phyloP scores from a whole-genome alignment of 495 filamentous ascomycete genomes.

The Penicillium taxi region DNA sequence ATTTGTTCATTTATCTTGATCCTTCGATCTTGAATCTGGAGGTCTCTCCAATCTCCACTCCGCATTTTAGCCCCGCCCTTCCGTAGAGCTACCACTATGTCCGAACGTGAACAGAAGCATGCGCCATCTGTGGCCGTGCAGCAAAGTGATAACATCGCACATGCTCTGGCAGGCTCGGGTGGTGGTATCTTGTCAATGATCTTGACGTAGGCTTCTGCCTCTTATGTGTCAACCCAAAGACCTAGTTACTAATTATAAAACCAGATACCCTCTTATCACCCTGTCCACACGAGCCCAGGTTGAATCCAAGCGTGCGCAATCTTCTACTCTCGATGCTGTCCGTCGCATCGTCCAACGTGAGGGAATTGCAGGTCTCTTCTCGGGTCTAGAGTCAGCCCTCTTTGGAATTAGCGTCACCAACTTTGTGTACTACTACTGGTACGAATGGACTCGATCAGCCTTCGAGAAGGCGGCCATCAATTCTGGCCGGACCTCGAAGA shows the following conservation, averaged over 20 bases:
- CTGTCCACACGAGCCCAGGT: constrained; percentile 97
- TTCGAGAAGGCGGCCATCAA: constrained; percentile 76
- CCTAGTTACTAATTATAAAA: constrained; percentile 16
- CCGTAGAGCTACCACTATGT: constrained; percentile 32
- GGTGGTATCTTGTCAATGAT: constrained; percentile 94
- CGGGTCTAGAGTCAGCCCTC: constrained; percentile 80
- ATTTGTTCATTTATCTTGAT: too few species aligned
- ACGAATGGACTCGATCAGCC: constrained; percentile 88
- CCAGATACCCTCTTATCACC: constrained; percentile 89
- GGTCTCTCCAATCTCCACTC: too few species aligned
- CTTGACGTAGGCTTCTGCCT: constrained; percentile 81
- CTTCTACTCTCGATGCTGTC: constrained; percentile 69
- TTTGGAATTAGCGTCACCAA: constrained; percentile 99
- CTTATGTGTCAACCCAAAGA: too few species aligned
- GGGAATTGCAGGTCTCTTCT: constrained; percentile 78
- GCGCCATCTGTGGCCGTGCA: constrained; percentile 45
- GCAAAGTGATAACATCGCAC: constrained; percentile 85
- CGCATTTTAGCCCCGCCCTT: too few species aligned
- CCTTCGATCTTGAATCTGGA: background rate
- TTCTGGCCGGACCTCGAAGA: constrained; percentile 68
- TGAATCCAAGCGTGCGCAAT: constrained; percentile 86
- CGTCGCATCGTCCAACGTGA: constrained; percentile 86
- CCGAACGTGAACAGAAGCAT: constrained; percentile 31
- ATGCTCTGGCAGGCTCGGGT: constrained; percentile 79
- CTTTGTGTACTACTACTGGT: constrained; percentile 99